Base-by-base conservation (phyloP, 2,329 filamentous ascomycete species). In the Botrytis squamosa region DNA sequence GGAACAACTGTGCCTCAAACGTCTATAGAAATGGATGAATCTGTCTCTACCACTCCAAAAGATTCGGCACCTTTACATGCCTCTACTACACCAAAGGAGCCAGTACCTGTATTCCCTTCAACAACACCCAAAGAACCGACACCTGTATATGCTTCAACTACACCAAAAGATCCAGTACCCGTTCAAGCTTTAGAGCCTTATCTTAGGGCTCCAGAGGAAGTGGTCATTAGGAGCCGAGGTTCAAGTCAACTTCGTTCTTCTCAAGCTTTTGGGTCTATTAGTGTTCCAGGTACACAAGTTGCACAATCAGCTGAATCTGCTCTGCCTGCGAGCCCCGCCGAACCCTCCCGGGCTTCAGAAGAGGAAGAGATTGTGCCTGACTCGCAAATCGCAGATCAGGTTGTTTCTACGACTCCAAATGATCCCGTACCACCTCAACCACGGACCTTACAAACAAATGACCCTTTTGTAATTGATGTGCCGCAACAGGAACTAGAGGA, bases 161-260 rank as follows among this genome's bases (percentile, higher is more conserved):
- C 75, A 22, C 75, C 76, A 20, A 76, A 74, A 20, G 75, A 74
- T 4, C 74, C 76, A 62, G 52, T 70, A 18, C 75, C 75, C 57
- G 63, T 65, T 59, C 72, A 72, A 25, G 46, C 64, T 69, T 18
- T 69, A 25, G 49, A 69, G 66, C 66, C 66, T 33, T 69, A 33
- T 57, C 66, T 69, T 6, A 69, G 66, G 42, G 49, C 52, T 42
- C 57, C 63, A 29, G 71, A 69, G 9, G 49, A 68, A 10, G 64
- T 72, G 46, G 63, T 22, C 9, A 72, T 69, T 42, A 72, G 63
- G 9, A 72, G 64, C 25, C 67, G 64, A 60, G 42, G 46, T 40
- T 65, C 63, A n/a, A 71, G 59, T 49, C 66, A 66, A 60, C 62
- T 55, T 16, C 57, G 25, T 49, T 49, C 46, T 49, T 49, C 59